Evolutionary conservation across 805 yeast genomes (phyloP).

Genomic region (Candida maesae): DNA sequence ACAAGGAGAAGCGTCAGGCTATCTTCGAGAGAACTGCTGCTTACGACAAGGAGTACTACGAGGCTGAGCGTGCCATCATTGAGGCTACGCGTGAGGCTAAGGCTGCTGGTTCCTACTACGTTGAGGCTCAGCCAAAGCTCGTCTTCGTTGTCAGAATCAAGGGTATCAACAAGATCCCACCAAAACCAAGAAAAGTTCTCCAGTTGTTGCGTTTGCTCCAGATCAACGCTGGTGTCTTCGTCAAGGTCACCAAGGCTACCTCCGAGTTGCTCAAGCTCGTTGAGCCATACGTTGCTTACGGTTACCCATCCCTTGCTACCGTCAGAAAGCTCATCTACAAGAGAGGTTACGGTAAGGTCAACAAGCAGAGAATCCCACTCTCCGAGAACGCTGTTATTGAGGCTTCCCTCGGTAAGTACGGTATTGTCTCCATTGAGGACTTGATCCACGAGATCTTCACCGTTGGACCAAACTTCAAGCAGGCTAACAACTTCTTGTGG

Average conservation of each 20-base stretch:
- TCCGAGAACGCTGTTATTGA: slow-evolving; percentile 86
- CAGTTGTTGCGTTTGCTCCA: slow-evolving; percentile 91
- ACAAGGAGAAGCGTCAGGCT: slow-evolving; percentile 58
- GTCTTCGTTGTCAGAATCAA: slow-evolving; percentile 95
- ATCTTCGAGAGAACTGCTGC: slow-evolving; percentile 94
- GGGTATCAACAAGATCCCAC: slow-evolving; percentile 98
- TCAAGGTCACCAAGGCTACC: slow-evolving; percentile 94
- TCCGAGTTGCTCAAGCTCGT: slow-evolving; percentile 86
- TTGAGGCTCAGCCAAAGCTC: slow-evolving; percentile 90
- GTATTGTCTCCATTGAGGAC: slow-evolving; percentile 88
- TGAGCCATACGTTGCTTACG: slow-evolving; percentile 96
- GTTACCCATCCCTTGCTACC: slow-evolving; percentile 93
- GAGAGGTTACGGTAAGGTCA: slow-evolving; percentile 97
- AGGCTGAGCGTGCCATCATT: slow-evolving; percentile 84
- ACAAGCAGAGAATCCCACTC: slow-evolving; percentile 92
- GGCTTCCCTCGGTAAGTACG: slow-evolving; percentile 86
- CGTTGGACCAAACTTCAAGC: slow-evolving; percentile 98
- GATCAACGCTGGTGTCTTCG: slow-evolving; percentile 93
- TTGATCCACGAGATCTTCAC: slow-evolving; percentile 94
- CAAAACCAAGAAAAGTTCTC: slow-evolving; percentile 98
- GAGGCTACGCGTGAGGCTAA: slow-evolving; percentile 90
- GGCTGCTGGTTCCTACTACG: slow-evolving; percentile 92
- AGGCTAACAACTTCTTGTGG: slow-evolving; percentile 97
- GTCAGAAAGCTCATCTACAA: slow-evolving; percentile 91
- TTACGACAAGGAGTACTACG: slow-evolving; percentile 92